A percentile compares a stretch with the other conserved stretches of the same genome.
Conservation (phyloP, 225 moss, liverwort and hornwort species). For the Pseudisothecium myosuroides region DNA sequence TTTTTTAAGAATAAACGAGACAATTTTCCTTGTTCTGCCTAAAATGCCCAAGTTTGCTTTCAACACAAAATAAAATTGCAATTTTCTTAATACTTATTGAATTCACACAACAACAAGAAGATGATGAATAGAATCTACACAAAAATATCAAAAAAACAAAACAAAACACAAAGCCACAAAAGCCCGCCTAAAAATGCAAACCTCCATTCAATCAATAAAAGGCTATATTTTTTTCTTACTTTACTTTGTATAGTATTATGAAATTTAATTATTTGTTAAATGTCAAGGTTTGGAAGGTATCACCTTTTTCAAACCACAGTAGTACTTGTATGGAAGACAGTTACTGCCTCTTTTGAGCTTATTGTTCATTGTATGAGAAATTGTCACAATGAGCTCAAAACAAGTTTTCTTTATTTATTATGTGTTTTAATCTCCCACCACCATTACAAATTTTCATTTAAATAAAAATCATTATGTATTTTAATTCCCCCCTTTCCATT, state of each 20-base stretch:
- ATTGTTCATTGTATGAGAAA: no score
- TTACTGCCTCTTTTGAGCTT: no score
- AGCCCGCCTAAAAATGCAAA: not conserved
- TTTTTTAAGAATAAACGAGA: not conserved
- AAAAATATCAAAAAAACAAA: not conserved
- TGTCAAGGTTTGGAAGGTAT: not conserved
- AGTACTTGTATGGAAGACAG: no score
- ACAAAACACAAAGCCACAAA: not conserved
- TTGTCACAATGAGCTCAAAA: no score
- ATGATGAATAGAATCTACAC: no score
- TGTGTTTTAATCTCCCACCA: no score
- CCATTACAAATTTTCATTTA: no score
- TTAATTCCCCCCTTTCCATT: no score
- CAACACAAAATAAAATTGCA: not conserved
- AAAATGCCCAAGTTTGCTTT: fast-evolving
- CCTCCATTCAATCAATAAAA: not conserved
- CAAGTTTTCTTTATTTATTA: no score
- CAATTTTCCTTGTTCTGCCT: fast-evolving
- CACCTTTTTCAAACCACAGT: no score
- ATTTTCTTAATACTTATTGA: not conserved
- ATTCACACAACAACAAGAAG: no score
- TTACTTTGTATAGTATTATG: not conserved
- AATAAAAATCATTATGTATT: no score
- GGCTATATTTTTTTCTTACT: not conserved
- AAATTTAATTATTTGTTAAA: not conserved